phyloP scores from a whole-genome alignment of 2,329 filamentous ascomycete species.

The Dryadomyces quercivorus region DNA sequence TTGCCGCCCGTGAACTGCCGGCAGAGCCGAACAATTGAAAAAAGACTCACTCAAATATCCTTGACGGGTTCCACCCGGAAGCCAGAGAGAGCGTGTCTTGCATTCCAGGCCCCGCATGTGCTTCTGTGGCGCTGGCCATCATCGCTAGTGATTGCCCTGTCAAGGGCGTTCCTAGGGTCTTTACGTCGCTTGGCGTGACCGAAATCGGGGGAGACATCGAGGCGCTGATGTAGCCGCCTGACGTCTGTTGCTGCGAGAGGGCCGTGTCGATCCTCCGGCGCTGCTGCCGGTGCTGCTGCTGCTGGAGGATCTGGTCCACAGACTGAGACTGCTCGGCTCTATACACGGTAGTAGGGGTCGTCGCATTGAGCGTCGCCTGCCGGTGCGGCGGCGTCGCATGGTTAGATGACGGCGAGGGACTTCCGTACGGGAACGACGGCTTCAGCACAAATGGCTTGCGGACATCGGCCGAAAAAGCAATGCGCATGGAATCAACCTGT shows the following conservation, averaged over 20 bases:
- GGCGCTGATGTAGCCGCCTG: slow-evolving; percentile 25
- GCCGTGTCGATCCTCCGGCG: slow-evolving; percentile 31
- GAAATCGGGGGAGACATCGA: slow-evolving; percentile 75
- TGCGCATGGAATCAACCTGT: slow-evolving; percentile 77
- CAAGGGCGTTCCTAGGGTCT: slow-evolving; percentile 55
- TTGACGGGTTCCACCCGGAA: slow-evolving; percentile 68
- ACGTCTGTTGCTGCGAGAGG: slow-evolving; percentile 36
- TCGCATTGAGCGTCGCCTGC: background rate
- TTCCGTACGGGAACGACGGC: slow-evolving; percentile 75
- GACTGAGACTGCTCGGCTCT: slow-evolving; percentile 35
- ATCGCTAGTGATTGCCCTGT: slow-evolving; percentile 59
- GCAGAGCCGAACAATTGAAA: background rate
- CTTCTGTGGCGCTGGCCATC: slow-evolving; percentile 48
- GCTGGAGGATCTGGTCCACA: slow-evolving; percentile 33
- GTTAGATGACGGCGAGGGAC: slow-evolving; percentile 42
- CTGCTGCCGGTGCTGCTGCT: slow-evolving; percentile 20
- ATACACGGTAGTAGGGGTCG: slow-evolving; percentile 28
- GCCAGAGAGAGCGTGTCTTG: slow-evolving; percentile 31
- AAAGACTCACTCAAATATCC: slow-evolving; percentile 73
- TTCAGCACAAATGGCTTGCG: slow-evolving; percentile 83
- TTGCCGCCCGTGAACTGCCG: no score
- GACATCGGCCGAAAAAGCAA: slow-evolving; percentile 81
- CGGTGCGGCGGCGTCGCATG: slow-evolving; percentile 9
- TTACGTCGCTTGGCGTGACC: slow-evolving; percentile 57
- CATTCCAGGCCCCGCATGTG: slow-evolving; percentile 36